phyloP scores from a whole-genome alignment of 495 filamentous ascomycete species.

The Thermothielavioides terrestris region DNA sequence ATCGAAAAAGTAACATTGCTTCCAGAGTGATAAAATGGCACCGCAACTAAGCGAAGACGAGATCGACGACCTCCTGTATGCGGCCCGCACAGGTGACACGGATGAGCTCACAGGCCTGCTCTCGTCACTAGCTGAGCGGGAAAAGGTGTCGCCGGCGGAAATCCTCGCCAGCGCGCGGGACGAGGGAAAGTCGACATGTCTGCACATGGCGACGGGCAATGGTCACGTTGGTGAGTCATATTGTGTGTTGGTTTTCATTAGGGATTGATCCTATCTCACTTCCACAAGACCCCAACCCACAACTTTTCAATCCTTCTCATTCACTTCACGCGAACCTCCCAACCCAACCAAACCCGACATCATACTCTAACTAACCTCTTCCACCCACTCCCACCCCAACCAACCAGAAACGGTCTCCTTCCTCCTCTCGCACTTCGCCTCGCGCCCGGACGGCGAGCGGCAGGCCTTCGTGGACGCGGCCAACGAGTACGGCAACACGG shows the following conservation, averaged over 20 bases:
- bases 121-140: conserved; percentile 46
- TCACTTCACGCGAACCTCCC: neutral
- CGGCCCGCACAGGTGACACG: conserved; percentile 66
- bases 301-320: neutral
- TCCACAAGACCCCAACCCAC: too few relatives aligned
- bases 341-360: neutral
- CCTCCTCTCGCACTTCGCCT: conserved; percentile 33
- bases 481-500: conserved; percentile 78
- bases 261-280: too few relatives aligned
- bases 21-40: conserved; percentile 30
- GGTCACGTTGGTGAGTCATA: conserved; percentile 59
- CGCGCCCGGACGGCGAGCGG: conserved; percentile 21
- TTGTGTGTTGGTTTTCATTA: neutral
- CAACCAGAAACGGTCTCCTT: conserved; percentile 32
- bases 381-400: too few relatives aligned
- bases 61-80: conserved; percentile 82
- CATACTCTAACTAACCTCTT: neutral
- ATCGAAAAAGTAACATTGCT: neutral
- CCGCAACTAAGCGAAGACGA: conserved; percentile 58
- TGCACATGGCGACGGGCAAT: conserved; percentile 89
- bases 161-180: conserved; percentile 62
- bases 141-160: conserved; percentile 41
- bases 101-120: conserved; percentile 57
- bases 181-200: conserved; percentile 58
- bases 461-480: conserved; percentile 51